phyloP scores from a whole-genome alignment of 257 asterid species.

The Ophiorrhiza pumila region DNA sequence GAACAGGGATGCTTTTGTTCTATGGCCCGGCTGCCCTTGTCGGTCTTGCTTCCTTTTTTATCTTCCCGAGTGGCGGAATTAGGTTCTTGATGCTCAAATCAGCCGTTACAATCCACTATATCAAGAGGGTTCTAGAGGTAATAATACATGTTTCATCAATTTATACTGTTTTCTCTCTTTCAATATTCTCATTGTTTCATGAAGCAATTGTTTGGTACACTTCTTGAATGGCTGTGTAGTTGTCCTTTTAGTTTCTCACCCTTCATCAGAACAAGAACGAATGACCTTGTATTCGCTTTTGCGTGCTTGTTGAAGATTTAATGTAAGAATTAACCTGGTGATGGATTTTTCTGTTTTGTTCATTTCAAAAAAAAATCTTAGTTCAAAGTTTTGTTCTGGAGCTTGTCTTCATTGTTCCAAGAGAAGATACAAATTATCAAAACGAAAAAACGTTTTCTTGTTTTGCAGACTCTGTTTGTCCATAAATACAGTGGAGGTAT shows the following conservation, averaged over 20 bases:
- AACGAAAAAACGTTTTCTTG: too few relatives aligned
- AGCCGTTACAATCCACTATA: slow-evolving; percentile 58
- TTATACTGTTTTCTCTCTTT: background rate
- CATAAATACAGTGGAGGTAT: slow-evolving; percentile 69
- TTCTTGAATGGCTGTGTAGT: too few relatives aligned
- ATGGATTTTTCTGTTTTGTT: too few relatives aligned
- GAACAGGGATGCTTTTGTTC: slow-evolving; percentile 42
- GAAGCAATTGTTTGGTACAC: background rate
- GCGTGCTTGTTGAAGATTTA: too few relatives aligned
- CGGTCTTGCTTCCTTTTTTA: slow-evolving; percentile 39
- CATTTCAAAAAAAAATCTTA: background rate
- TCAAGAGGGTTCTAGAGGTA: slow-evolving; percentile 79
- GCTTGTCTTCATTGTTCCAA: background rate
- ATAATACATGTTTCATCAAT: background rate
- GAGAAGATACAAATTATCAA: too few relatives aligned
- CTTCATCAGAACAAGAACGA: too few relatives aligned
- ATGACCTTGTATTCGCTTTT: background rate
- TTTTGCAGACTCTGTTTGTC: slow-evolving; percentile 54
- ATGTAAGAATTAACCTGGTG: too few relatives aligned
- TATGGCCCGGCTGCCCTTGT: slow-evolving; percentile 49
- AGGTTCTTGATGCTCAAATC: slow-evolving; percentile 59
- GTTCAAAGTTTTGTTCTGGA: background rate
- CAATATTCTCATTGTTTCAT: background rate
- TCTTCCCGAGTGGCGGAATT: slow-evolving; percentile 44
- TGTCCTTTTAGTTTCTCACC: too few relatives aligned